Evolutionary conservation across 179 eudicot species (phyloP).

Genomic region (Silene noctiflora): DNA sequence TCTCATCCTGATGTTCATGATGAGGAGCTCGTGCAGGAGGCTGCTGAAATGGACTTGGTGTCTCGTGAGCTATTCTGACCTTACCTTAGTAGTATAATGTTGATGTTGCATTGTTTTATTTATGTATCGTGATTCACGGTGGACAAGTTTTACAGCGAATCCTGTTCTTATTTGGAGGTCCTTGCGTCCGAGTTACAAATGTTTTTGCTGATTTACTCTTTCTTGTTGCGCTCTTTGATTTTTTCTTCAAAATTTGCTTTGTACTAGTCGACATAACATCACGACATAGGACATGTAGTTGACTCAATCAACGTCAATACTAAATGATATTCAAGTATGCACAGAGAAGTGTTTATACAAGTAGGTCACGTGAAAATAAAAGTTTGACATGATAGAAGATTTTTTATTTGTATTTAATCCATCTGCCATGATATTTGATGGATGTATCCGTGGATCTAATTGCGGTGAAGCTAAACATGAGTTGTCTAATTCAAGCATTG

Average conservation of each 20-base stretch:
- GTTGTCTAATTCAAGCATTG: not conserved
- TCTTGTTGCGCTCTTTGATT: not conserved
- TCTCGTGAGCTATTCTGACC: constrained; percentile 46
- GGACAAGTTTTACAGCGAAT: not conserved
- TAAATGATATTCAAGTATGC: not conserved
- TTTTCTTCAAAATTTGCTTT: not conserved
- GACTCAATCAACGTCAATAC: not conserved
- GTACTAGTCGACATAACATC: not conserved
- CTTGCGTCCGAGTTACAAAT: not conserved
- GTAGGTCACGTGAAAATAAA: not conserved
- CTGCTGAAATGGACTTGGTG: constrained; percentile 48
- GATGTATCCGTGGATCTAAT: not conserved
- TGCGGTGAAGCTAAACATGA: not conserved
- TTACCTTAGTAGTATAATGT: not conserved
- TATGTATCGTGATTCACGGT: not conserved
- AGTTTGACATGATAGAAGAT: constrained; percentile 4
- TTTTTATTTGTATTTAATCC: not conserved
- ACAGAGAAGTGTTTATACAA: constrained; percentile 1
- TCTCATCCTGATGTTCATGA: constrained; percentile 98
- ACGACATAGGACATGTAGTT: not conserved
- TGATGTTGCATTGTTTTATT: constrained; percentile 13
- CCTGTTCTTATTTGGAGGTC: not conserved
- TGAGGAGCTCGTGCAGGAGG: constrained; percentile 65
- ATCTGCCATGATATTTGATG: not conserved
- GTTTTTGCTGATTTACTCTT: not conserved